These are phyloP conservation scores for Taiozyma sp. DNA, from an alignment of 1,139 yeast genomes.

Conservation along the genomic window DNA sequence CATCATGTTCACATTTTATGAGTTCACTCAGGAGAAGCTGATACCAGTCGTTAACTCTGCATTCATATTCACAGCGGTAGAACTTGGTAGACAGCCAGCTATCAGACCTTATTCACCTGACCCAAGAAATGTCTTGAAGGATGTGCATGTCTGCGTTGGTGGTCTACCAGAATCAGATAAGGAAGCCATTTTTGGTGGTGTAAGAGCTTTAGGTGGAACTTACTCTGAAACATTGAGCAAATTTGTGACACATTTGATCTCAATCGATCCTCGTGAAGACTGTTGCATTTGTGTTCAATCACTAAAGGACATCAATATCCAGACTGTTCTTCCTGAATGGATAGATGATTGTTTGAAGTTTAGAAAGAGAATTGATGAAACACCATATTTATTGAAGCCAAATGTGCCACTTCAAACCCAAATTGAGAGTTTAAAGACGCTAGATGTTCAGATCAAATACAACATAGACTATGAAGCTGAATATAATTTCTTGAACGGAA, in stretches of 20 bases:
- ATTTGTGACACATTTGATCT: slow-evolving; percentile 73
- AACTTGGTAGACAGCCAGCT: slow-evolving; percentile 40
- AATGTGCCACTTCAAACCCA: slow-evolving; percentile 9
- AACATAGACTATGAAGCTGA: slow-evolving; percentile 4
- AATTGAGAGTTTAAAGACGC: slow-evolving; percentile 17
- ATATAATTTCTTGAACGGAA: slow-evolving; percentile 17
- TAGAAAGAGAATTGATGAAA: slow-evolving; percentile 46
- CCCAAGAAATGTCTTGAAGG: slow-evolving; percentile 56
- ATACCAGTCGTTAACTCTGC: slow-evolving; percentile 63
- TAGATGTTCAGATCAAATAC: slow-evolving; percentile 23
- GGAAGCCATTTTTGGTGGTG: slow-evolving; percentile 62
- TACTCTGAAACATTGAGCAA: slow-evolving; percentile 58
- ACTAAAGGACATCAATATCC: slow-evolving; percentile 38
- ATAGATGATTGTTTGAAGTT: slow-evolving; percentile 59
- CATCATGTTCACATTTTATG: slow-evolving; percentile 50
- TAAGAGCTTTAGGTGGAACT: slow-evolving; percentile 71
- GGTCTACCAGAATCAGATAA: slow-evolving; percentile 54
- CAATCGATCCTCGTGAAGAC: slow-evolving; percentile 48
- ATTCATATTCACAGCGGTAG: slow-evolving; percentile 56
- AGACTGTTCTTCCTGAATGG: slow-evolving; percentile 75
- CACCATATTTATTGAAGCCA: slow-evolving; percentile 38
- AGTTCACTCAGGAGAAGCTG: slow-evolving; percentile 43
- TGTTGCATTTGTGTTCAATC: slow-evolving; percentile 34
- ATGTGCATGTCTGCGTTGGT: slow-evolving; percentile 56
- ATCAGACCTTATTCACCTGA: slow-evolving; percentile 54